These are phyloP conservation scores for Lathyrus tuberosus DNA, from an alignment of 306 rosid genomes.

Conservation along the genomic window DNA sequence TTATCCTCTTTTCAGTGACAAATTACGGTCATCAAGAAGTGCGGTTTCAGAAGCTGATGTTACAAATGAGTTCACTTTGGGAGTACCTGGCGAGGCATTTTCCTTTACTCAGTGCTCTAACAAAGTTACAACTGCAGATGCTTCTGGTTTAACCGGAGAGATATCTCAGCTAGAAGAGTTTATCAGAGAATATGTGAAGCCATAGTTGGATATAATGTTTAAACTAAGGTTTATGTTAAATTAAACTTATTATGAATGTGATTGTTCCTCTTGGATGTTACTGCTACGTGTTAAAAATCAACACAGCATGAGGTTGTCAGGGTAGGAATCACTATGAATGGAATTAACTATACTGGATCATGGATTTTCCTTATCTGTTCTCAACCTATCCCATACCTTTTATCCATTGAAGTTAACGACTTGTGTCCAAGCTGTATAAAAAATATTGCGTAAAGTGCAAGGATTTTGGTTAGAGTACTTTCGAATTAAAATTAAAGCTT, in stretches of 20 bases:
- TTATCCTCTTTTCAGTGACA: slow-evolving; percentile 60
- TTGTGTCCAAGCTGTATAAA: not conserved
- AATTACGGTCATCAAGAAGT: slow-evolving; percentile 79
- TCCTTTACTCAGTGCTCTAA: slow-evolving; percentile 78
- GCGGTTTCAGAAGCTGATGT: slow-evolving; percentile 81
- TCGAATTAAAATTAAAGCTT: not conserved
- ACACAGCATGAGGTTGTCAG: not conserved
- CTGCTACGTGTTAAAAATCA: not conserved
- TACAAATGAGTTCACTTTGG: slow-evolving; percentile 75
- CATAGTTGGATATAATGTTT: slow-evolving; percentile 38
- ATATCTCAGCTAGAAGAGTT: slow-evolving; percentile 73
- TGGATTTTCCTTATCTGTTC: slow-evolving; percentile 24
- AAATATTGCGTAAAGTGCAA: not conserved
- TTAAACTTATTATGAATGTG: not conserved
- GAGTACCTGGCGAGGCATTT: slow-evolving; percentile 67
- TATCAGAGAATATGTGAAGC: slow-evolving; percentile 66
- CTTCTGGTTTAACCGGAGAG: slow-evolving; percentile 76
- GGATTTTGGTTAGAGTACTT: not conserved
- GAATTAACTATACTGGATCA: slow-evolving; percentile 13
- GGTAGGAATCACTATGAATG: slow-evolving; percentile 2
- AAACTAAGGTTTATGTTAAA: slow-evolving; percentile 20
- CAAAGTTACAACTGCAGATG: slow-evolving; percentile 79
- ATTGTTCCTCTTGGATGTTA: not conserved
- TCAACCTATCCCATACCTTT: not conserved
- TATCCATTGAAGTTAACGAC: not conserved